These are phyloP conservation scores for Talaromyces amestolkiae DNA, from an alignment of 2,329 filamentous ascomycete genomes.

Conservation along the genomic window DNA sequence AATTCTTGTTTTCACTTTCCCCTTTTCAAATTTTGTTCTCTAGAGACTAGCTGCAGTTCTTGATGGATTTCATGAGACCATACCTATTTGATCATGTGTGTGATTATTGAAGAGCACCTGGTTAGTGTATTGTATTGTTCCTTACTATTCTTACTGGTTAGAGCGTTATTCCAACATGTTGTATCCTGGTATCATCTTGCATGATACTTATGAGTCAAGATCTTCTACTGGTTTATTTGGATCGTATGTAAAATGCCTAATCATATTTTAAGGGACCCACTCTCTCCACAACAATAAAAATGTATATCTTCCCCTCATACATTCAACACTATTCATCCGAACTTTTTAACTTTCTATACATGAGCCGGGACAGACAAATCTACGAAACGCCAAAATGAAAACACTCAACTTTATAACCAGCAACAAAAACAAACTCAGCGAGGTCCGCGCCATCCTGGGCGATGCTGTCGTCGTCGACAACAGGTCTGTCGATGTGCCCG, in stretches of 20 bases:
- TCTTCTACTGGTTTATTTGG: not conserved
- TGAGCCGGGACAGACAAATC: not conserved
- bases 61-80: not conserved
- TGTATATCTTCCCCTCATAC: not conserved
- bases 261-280: not conserved
- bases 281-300: not conserved
- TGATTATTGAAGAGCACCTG: not conserved
- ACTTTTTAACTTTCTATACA: not conserved
- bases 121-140: conserved; percentile 5
- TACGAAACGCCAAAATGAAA: conserved; percentile 36
- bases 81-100: not conserved
- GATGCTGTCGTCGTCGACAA: conserved; percentile 69
- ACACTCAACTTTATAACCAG: conserved; percentile 90
- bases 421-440: conserved; percentile 88
- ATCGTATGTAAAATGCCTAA: not conserved
- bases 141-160: not conserved
- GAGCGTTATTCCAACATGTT: not conserved
- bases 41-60: not conserved
- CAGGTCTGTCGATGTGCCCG: conserved; percentile 74
- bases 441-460: conserved; percentile 84
- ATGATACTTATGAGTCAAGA: not conserved
- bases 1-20: not conserved
- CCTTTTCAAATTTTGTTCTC: not conserved
- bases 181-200: not conserved
- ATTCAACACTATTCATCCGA: not conserved